Conservation (phyloP, 2,329 filamentous ascomycete species). For the Capronia coronata region DNA sequence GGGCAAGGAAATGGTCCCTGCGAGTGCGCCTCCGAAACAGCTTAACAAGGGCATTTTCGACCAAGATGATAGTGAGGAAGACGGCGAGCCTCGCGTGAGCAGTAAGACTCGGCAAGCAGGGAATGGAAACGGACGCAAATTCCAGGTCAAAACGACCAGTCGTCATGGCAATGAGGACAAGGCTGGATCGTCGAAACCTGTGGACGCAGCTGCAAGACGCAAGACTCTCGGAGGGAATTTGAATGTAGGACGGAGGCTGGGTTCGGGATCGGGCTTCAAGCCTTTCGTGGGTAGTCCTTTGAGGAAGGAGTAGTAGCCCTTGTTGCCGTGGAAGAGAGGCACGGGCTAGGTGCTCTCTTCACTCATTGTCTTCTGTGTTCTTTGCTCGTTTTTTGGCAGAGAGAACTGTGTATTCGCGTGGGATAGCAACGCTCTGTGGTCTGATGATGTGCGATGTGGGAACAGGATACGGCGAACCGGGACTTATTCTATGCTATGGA, state of each 20-base stretch:
- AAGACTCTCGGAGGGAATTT: constrained; percentile 49
- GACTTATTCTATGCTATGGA: too few species aligned
- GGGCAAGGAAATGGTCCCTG: constrained; percentile 38
- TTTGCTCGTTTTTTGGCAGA: background rate
- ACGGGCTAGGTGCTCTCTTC: too few species aligned
- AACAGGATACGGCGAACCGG: too few species aligned
- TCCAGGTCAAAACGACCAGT: constrained; percentile 21
- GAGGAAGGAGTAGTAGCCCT: constrained; percentile 27
- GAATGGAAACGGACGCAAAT: constrained; percentile 17
- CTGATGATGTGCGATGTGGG: too few species aligned
- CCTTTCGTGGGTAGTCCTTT: constrained; percentile 69
- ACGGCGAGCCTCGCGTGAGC: constrained; percentile 5
- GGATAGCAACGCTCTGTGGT: too few species aligned
- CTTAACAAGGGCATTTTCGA: constrained; percentile 40
- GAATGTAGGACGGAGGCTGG: background rate
- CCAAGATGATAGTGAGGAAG: constrained; percentile 30
- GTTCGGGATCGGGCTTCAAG: constrained; percentile 56
- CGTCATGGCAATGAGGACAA: constrained; percentile 24
- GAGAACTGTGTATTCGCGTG: too few species aligned
- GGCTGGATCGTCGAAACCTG: background rate
- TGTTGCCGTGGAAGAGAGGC: too few species aligned
- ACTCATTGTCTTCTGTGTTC: too few species aligned
- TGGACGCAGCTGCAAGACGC: constrained; percentile 45
- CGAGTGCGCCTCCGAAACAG: constrained; percentile 52
- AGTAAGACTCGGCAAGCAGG: too few species aligned